phyloP scores from a whole-genome alignment of 495 filamentous ascomycete genomes.

The Penicillium lagena region DNA sequence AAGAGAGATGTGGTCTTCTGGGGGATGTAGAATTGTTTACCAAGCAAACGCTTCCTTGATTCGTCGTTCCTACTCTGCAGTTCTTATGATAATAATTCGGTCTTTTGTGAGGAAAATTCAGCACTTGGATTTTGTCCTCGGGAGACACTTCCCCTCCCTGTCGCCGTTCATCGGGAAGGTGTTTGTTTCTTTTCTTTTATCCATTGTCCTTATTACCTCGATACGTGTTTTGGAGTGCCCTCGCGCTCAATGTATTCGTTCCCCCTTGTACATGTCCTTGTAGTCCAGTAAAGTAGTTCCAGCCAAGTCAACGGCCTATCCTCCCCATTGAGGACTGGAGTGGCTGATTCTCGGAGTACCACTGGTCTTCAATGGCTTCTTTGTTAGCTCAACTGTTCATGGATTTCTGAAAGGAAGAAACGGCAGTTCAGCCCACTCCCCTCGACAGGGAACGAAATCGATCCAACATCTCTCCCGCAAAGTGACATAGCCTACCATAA shows the following conservation, averaged over 20 bases:
- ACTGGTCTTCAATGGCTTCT: neutral
- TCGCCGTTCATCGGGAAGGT: constrained; percentile 17
- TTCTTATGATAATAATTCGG: constrained; percentile 46
- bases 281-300: no score
- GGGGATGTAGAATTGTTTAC: constrained; percentile 25
- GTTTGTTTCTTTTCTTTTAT: constrained; percentile 15
- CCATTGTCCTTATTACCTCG: constrained; percentile 13
- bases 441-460: no score
- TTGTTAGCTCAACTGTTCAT: no score
- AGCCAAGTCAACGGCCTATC: no score
- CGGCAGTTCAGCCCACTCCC: no score
- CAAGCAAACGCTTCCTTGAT: constrained; percentile 33
- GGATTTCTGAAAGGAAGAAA: no score
- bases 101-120: constrained; percentile 34
- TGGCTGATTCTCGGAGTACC: neutral
- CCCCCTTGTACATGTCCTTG: constrained; percentile 7
- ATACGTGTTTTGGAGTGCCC: constrained; percentile 9
- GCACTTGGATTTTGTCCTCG: constrained; percentile 22
- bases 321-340: no score
- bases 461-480: no score
- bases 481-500: no score
- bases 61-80: constrained; percentile 24
- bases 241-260: constrained; percentile 20
- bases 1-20: constrained; percentile 20
- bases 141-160: constrained; percentile 6